Evolutionary conservation across 208 protist genomes (phyloP).

Genomic region (Trypanosoma congolense): DNA sequence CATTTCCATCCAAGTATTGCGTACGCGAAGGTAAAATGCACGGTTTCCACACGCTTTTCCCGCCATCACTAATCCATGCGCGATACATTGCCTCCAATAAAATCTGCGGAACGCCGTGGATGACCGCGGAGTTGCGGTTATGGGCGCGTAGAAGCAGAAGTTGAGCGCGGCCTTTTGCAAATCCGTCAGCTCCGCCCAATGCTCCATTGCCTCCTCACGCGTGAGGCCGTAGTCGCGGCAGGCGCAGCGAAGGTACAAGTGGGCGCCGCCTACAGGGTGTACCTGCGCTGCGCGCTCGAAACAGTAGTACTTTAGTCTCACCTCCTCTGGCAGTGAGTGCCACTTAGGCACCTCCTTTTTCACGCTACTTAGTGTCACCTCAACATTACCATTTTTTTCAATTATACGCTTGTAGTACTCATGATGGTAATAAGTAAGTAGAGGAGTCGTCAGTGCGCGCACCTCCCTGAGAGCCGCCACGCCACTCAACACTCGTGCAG

Average conservation of each 20-base stretch:
- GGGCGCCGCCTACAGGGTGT: constrained; percentile 30
- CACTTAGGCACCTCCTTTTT: constrained; percentile 19
- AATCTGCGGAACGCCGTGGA: constrained; percentile 52
- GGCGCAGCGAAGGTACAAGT: constrained; percentile 61
- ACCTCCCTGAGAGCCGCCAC: constrained; percentile 51
- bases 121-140: constrained; percentile 23
- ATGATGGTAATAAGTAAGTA: constrained; percentile 23
- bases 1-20: constrained; percentile 52
- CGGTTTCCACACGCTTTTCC: constrained; percentile 35
- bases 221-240: constrained; percentile 70
- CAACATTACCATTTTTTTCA: constrained; percentile 32
- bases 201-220: constrained; percentile 30
- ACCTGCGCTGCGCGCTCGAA: constrained; percentile 33
- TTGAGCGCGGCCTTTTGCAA: constrained; percentile 70
- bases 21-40: constrained; percentile 59
- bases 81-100: constrained; percentile 47
- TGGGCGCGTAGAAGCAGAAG: constrained; percentile 74
- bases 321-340: constrained; percentile 35
- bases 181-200: constrained; percentile 46
- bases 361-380: neutral
- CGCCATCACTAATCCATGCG: constrained; percentile 45
- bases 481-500: constrained; percentile 44
- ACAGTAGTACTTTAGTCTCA: constrained; percentile 41
- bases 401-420: constrained; percentile 34
- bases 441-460: constrained; percentile 38